A percentile compares a stretch with the other conserved stretches of the same genome.
Evolutionary conservation across 352 stramenopile species (phyloP).

Genomic region (Phytophthora sp.): DNA sequence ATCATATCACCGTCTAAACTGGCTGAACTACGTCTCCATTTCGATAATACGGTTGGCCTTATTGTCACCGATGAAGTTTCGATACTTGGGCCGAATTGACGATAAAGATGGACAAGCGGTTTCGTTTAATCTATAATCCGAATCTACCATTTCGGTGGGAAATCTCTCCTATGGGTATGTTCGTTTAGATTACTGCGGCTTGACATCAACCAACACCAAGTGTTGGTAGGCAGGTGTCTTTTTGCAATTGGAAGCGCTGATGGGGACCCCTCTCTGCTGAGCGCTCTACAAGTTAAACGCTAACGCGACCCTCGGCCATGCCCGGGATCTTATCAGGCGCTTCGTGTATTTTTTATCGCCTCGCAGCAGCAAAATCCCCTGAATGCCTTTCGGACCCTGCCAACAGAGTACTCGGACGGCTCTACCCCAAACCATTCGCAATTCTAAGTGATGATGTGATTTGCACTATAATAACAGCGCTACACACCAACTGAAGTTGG

Average conservation of each 20-base stretch:
- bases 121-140: not conserved
- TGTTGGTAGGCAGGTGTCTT: not conserved
- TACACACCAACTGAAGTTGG: not conserved
- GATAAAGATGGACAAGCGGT: conserved; percentile 7
- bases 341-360: not conserved
- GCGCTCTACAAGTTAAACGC: not conserved
- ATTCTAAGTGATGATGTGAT: not conserved
- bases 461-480: not conserved
- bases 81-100: conserved; percentile 4
- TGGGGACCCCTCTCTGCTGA: not conserved
- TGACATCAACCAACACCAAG: not conserved
- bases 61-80: conserved; percentile 3
- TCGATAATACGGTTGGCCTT: not conserved
- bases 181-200: not conserved
- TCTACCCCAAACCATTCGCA: not conserved
- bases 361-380: not conserved
- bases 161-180: not conserved
- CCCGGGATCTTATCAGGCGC: not conserved
- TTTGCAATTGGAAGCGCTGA: not conserved
- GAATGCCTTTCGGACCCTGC: not conserved
- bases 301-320: not conserved
- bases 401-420: not conserved
- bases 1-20: not conserved
- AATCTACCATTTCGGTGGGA: conserved; percentile 5
- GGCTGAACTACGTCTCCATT: not conserved